Conservation (phyloP, 2,329 filamentous ascomycete species). For the Pseudonectria foliicola region DNA sequence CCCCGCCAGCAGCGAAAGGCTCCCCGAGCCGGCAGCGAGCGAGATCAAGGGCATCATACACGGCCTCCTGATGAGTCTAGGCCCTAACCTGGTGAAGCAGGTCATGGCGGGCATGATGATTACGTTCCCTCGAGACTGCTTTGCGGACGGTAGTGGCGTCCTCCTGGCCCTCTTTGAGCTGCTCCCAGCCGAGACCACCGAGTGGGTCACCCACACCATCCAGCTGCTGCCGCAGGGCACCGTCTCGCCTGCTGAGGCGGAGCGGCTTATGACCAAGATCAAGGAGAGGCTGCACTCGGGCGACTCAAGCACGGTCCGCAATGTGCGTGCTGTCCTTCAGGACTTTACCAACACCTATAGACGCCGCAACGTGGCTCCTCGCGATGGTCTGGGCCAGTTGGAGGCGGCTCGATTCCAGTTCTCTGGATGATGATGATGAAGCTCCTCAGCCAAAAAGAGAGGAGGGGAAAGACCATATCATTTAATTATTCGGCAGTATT, state of each 20-base stretch:
- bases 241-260: constrained; percentile 71
- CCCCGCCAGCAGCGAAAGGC: constrained; percentile 53
- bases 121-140: constrained; percentile 91
- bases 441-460: no score
- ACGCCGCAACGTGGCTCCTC: constrained; percentile 86
- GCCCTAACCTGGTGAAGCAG: constrained; percentile 75
- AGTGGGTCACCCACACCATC: constrained; percentile 80
- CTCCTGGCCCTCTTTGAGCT: constrained; percentile 83
- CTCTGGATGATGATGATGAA: constrained; percentile 27
- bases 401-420: constrained; percentile 88
- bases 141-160: constrained; percentile 90
- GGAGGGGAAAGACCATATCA: constrained; percentile 8
- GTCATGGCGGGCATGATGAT: constrained; percentile 99
- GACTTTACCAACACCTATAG: constrained; percentile 96
- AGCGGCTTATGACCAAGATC: constrained; percentile 74
- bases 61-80: constrained; percentile 60
- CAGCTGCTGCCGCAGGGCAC: constrained; percentile 76
- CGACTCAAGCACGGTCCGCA: constrained; percentile 54
- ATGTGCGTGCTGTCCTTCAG: constrained; percentile 79
- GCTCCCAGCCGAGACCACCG: constrained; percentile 68
- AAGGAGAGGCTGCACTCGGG: constrained; percentile 66
- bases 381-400: constrained; percentile 80
- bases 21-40: constrained; percentile 52
- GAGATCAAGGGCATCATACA: constrained; percentile 69
- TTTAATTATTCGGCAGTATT: background rate